These are phyloP conservation scores for Yamadazyma membranifaciens DNA, from an alignment of 1,139 yeast species.

Conservation along the genomic window DNA sequence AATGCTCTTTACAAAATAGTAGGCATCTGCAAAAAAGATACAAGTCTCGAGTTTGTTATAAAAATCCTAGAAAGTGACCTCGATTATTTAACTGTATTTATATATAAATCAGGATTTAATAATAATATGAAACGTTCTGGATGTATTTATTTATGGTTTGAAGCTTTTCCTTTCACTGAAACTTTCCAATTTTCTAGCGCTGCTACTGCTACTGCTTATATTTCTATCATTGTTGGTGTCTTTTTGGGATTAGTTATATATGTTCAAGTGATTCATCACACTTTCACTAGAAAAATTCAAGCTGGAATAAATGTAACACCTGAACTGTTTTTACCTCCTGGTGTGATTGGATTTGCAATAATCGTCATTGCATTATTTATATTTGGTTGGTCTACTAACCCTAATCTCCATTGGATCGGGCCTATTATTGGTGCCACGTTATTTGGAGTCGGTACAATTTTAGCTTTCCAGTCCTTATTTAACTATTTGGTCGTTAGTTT, in stretches of 20 bases:
- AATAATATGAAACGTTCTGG: constrained; percentile 21
- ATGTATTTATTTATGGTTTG: constrained; percentile 33
- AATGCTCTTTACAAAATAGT: too few species aligned
- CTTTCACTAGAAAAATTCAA: constrained; percentile 25
- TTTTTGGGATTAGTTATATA: constrained; percentile 21
- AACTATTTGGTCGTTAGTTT: constrained; percentile 65
- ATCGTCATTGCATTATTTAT: constrained; percentile 31
- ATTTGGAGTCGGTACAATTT: constrained; percentile 26
- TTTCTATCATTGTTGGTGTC: constrained; percentile 42
- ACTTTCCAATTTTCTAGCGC: constrained; percentile 27
- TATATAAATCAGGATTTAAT: constrained; percentile 14
- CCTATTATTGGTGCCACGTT: constrained; percentile 28
- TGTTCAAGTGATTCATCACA: constrained; percentile 17
- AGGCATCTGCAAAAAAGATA: constrained; percentile 7
- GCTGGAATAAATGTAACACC: constrained; percentile 47
- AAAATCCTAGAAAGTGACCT: constrained; percentile 8
- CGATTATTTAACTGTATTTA: constrained; percentile 12
- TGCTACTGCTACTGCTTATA: constrained; percentile 29
- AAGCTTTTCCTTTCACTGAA: constrained; percentile 30
- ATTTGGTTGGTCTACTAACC: constrained; percentile 32
- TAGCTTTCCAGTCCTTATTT: constrained; percentile 29
- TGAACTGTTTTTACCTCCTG: constrained; percentile 57
- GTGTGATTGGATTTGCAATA: constrained; percentile 30
- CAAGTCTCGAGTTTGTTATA: constrained; percentile 9
- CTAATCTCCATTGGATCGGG: constrained; percentile 31